These are phyloP conservation scores for Eucalyptus rudis DNA, from an alignment of 345 rosid species.

Conservation along the genomic window DNA sequence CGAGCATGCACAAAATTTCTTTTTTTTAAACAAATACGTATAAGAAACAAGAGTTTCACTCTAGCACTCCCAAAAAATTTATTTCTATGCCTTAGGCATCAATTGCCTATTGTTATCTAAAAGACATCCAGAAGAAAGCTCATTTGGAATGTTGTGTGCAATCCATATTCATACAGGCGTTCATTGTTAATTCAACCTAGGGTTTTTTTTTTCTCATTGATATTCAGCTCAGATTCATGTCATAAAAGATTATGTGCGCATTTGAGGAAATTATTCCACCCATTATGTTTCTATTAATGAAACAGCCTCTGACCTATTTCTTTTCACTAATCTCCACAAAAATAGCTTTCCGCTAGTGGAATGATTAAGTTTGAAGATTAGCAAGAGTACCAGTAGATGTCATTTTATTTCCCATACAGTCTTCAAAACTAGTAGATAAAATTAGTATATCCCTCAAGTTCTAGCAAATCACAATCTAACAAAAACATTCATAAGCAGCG, in stretches of 20 bases:
- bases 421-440: not conserved
- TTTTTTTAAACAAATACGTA: not conserved
- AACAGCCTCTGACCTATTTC: not conserved
- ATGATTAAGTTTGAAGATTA: not conserved
- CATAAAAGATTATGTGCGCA: not conserved
- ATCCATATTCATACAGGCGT: not conserved
- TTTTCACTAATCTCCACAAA: not conserved
- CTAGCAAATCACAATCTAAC: not conserved
- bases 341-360: not conserved
- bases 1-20: not conserved
- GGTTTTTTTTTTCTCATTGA: not conserved
- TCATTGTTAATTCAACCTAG: not conserved
- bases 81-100: not conserved
- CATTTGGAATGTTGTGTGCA: not conserved
- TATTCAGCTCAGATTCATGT: not conserved
- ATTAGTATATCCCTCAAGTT: not conserved
- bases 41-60: not conserved
- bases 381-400: not conserved
- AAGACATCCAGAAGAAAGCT: not conserved
- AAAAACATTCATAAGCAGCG: not conserved
- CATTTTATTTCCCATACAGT: not conserved
- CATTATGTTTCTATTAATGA: not conserved
- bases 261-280: not conserved
- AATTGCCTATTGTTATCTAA: not conserved
- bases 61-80: not conserved